phyloP scores from a whole-genome alignment of 2,329 filamentous ascomycete genomes.

The Cordyceps pruinosa region DNA sequence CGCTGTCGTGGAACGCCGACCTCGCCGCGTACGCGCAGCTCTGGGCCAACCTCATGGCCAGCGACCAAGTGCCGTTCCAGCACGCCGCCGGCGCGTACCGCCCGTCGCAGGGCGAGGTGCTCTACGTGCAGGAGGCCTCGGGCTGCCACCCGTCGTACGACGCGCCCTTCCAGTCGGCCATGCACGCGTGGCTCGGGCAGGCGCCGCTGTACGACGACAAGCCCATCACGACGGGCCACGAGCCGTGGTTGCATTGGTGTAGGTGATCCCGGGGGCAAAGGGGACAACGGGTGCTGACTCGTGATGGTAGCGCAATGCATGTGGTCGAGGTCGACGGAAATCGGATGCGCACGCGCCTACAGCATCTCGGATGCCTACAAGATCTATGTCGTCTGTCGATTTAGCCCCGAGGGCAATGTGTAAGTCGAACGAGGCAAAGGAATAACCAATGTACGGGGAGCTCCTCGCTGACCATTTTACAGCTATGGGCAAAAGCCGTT shows the following conservation, averaged over 20 bases:
- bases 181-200: constrained; percentile 26
- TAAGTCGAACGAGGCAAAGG: constrained; percentile 17
- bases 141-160: constrained; percentile 25
- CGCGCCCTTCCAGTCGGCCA: constrained; percentile 24
- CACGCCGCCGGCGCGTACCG: constrained; percentile 26
- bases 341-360: constrained; percentile 29
- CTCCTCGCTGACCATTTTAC: not conserved
- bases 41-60: constrained; percentile 29
- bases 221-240: constrained; percentile 26
- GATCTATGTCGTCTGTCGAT: constrained; percentile 29
- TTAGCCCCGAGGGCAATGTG: constrained; percentile 30
- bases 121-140: constrained; percentile 25
- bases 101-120: constrained; percentile 28
- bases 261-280: constrained; percentile 12
- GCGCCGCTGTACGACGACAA: constrained; percentile 24
- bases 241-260: constrained; percentile 33
- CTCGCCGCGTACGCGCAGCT: constrained; percentile 27
- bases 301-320: constrained; percentile 28
- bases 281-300: constrained; percentile 8
- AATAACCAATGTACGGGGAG: not conserved
- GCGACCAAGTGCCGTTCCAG: constrained; percentile 23
- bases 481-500: constrained; percentile 26
- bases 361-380: constrained; percentile 26
- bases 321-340: constrained; percentile 27
- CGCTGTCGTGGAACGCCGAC: constrained; percentile 24